Percentiles rank a stretch among this genome's conserved stretches.
These are phyloP conservation scores for Paracamarosporium sp. DNA, from an alignment of 2,329 filamentous ascomycete species.

Conservation along the genomic window DNA sequence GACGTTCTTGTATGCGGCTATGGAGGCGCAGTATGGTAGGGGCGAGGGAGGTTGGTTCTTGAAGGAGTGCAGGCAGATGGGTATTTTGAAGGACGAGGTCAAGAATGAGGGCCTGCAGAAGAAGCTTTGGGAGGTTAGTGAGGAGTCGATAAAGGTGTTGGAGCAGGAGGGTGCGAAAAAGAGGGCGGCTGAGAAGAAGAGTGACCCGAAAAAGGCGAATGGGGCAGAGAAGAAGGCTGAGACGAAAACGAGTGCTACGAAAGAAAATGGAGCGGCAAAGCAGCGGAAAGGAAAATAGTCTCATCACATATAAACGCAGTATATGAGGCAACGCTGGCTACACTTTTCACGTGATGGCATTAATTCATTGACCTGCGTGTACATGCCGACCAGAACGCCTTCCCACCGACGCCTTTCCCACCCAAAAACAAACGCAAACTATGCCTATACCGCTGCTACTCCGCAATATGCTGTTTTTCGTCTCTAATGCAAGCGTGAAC, in stretches of 20 bases:
- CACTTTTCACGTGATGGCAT: not conserved
- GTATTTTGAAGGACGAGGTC: slow-evolving; percentile 75
- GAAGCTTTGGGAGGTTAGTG: slow-evolving; percentile 88
- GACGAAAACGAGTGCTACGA: slow-evolving; percentile 34
- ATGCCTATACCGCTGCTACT: slow-evolving; percentile 2
- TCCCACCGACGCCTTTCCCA: slow-evolving; percentile 2
- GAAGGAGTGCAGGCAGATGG: slow-evolving; percentile 85
- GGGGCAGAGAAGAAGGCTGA: slow-evolving; percentile 34
- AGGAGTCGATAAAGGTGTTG: slow-evolving; percentile 75
- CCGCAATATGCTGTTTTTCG: slow-evolving; percentile 7
- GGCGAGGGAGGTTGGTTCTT: slow-evolving; percentile 74
- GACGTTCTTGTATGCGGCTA: slow-evolving; percentile 81
- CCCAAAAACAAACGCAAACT: not conserved
- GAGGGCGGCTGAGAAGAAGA: slow-evolving; percentile 64
- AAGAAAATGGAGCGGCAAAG: slow-evolving; percentile 26
- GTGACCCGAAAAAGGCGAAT: slow-evolving; percentile 26
- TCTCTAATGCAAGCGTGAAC: slow-evolving; percentile 5
- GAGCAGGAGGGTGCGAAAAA: slow-evolving; percentile 79
- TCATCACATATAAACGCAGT: not conserved
- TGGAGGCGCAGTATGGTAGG: slow-evolving; percentile 76
- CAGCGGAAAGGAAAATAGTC: slow-evolving; percentile 27
- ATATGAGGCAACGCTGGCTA: not conserved
- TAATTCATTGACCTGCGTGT: not conserved
- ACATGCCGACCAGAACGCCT: slow-evolving; percentile 6
- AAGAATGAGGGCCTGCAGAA: slow-evolving; percentile 81